Conservation (phyloP, 139 green algal genomes). For the Trebouxia sp. region DNA sequence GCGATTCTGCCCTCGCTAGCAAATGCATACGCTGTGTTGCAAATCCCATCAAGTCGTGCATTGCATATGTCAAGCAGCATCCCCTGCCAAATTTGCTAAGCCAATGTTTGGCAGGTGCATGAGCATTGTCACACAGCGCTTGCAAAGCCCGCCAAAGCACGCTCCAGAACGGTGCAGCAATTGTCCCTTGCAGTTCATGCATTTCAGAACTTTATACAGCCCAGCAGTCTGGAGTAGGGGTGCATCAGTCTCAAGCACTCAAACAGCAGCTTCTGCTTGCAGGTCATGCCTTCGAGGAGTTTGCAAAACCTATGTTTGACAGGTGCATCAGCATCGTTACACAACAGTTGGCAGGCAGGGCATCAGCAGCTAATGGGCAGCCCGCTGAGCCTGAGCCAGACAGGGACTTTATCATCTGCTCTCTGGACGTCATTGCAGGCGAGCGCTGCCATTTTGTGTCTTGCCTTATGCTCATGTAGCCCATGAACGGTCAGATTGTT, state of each 20-base stretch:
- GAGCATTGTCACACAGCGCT: conserved; percentile 54
- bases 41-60: too few relatives aligned
- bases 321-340: conserved; percentile 60
- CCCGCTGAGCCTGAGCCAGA: conserved; percentile 27
- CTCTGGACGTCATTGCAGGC: conserved; percentile 80
- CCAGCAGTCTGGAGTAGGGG: too few relatives aligned
- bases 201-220: not conserved
- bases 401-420: conserved; percentile 61
- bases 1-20: too few relatives aligned
- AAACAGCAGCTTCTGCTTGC: conserved; percentile 25
- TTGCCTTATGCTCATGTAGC: too few relatives aligned
- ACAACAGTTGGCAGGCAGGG: conserved; percentile 50
- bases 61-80: too few relatives aligned
- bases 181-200: too few relatives aligned
- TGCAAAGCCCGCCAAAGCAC: too few relatives aligned
- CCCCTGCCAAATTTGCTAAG: conserved; percentile 45
- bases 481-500: too few relatives aligned
- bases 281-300: conserved; percentile 59
- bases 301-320: conserved; percentile 68
- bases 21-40: too few relatives aligned
- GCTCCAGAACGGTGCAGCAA: too few relatives aligned
- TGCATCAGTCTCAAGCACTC: too few relatives aligned
- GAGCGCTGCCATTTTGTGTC: not conserved
- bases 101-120: conserved; percentile 67
- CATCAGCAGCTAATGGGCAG: conserved; percentile 9